A percentile compares a stretch with the other conserved stretches of the same genome.
These are phyloP conservation scores for Coemansia sp. DNA, from an alignment of 192 early-diverging fungal species.

Conservation along the genomic window DNA sequence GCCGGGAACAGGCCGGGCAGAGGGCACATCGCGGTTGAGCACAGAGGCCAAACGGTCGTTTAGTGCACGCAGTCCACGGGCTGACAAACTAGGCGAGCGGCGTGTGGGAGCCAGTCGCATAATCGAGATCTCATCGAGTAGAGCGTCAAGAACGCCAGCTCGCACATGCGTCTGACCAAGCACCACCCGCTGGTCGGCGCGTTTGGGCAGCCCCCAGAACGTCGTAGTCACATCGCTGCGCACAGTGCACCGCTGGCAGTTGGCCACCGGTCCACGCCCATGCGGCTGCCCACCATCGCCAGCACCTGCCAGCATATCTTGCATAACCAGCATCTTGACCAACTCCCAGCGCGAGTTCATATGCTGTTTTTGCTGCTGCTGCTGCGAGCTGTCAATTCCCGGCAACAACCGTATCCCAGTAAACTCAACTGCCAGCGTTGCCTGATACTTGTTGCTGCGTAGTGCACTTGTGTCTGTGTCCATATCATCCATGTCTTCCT, in stretches of 20 bases:
- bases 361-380: slow-evolving; percentile 16
- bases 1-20: slow-evolving; percentile 25
- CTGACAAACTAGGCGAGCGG: slow-evolving; percentile 18
- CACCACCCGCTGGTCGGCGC: slow-evolving; percentile 41
- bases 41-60: slow-evolving; percentile 31
- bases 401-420: slow-evolving; percentile 35
- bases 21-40: slow-evolving; percentile 1
- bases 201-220: slow-evolving; percentile 54
- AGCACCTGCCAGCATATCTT: slow-evolving; percentile 45
- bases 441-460: slow-evolving; percentile 41
- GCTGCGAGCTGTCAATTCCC: slow-evolving; percentile 38
- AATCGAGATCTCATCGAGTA: slow-evolving; percentile 44
- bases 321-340: slow-evolving; percentile 53
- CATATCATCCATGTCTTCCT: background rate
- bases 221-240: slow-evolving; percentile 52
- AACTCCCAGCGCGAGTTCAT: slow-evolving; percentile 55
- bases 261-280: slow-evolving; percentile 34
- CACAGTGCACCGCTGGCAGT: slow-evolving; percentile 45
- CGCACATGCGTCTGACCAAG: slow-evolving; percentile 44
- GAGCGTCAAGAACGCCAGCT: slow-evolving; percentile 37
- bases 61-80: slow-evolving; percentile 31
- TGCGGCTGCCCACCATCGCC: slow-evolving; percentile 33
- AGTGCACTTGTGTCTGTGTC: slow-evolving; percentile 2
- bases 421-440: slow-evolving; percentile 42
- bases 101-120: slow-evolving; percentile 28